These are phyloP conservation scores for Akanthomyces dipterigenus DNA, from an alignment of 2,329 filamentous ascomycete genomes.

Conservation along the genomic window DNA sequence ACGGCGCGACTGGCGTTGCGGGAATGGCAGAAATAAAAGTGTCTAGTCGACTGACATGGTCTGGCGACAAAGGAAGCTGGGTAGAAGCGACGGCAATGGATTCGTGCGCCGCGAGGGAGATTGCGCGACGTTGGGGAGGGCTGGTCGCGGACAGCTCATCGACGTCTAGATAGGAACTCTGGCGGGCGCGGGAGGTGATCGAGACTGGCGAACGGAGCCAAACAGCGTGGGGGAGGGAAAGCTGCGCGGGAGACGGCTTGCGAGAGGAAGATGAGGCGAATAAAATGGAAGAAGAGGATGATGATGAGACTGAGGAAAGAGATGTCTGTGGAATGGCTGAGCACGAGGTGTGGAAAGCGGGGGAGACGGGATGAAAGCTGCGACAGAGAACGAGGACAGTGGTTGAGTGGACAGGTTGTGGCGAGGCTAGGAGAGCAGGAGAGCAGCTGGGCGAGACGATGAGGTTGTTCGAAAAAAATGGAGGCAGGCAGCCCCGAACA, in stretches of 20 bases:
- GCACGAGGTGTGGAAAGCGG: constrained; percentile 14
- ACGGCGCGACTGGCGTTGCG: neutral
- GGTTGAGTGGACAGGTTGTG: neutral
- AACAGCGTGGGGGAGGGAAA: constrained; percentile 3
- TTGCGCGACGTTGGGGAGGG: constrained; percentile 3
- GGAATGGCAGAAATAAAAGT: neutral
- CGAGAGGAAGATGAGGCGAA: constrained; percentile 12
- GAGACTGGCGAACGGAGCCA: neutral
- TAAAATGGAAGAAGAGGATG: constrained; percentile 11
- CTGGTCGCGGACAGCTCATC: neutral
- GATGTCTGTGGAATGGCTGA: constrained; percentile 6
- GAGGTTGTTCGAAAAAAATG: constrained; percentile 1
- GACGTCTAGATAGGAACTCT: neutral
- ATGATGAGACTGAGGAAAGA: constrained; percentile 10
- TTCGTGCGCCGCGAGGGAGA: neutral
- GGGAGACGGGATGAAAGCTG: constrained; percentile 18
- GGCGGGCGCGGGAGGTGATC: neutral
- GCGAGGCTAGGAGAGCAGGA: neutral
- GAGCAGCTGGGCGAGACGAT: neutral
- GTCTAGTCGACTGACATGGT: constrained; percentile 7
- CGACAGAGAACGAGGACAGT: constrained; percentile 12
- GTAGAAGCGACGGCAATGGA: neutral
- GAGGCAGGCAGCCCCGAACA: constrained; percentile 4
- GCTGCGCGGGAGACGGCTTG: constrained; percentile 4
- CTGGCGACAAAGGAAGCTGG: neutral